Conservation (phyloP, 1,284 basidiomycete species). For the Trametes sp. region DNA sequence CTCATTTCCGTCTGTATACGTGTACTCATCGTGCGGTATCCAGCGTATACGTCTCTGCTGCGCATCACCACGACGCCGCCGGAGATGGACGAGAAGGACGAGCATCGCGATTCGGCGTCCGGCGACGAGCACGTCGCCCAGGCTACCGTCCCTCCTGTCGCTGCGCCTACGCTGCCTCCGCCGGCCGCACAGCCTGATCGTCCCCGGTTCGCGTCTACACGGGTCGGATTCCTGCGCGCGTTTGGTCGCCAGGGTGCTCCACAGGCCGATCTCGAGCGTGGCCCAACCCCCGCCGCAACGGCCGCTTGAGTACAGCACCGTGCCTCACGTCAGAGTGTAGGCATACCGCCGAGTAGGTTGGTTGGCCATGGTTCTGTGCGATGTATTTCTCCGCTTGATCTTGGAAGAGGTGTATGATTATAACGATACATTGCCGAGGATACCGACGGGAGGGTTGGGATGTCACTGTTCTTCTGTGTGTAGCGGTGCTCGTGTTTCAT, state of each 20-base stretch:
- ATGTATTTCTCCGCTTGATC: slow-evolving; percentile 6
- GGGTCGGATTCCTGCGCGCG: slow-evolving; percentile 43
- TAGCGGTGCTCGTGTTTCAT: slow-evolving; percentile 2
- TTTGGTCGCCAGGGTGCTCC: slow-evolving; percentile 37
- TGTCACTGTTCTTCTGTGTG: slow-evolving; percentile 1
- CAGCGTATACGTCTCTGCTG: slow-evolving; percentile 88
- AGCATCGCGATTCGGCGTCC: slow-evolving; percentile 46
- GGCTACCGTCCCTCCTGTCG: slow-evolving; percentile 9
- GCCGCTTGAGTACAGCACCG: slow-evolving; percentile 13
- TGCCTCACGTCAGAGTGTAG: neutral
- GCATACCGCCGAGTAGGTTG: neutral
- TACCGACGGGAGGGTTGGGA: neutral
- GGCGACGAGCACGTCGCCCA: slow-evolving; percentile 41
- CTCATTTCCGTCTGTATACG: neutral
- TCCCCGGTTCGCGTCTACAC: slow-evolving; percentile 41
- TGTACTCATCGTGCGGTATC: slow-evolving; percentile 7
- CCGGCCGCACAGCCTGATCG: slow-evolving; percentile 37
- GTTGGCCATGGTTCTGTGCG: neutral
- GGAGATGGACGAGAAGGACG: slow-evolving; percentile 49
- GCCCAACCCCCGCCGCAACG: slow-evolving; percentile 30
- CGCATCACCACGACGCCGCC: slow-evolving; percentile 82
- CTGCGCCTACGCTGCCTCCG: slow-evolving; percentile 24
- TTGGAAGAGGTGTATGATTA: slow-evolving; percentile 11
- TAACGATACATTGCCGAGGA: neutral
- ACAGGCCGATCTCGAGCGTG: slow-evolving; percentile 48